Percentiles rank a stretch among this genome's conserved stretches.
Conservation (phyloP, 2,329 filamentous ascomycete genomes). For the Calcarisporium arbuscula region DNA sequence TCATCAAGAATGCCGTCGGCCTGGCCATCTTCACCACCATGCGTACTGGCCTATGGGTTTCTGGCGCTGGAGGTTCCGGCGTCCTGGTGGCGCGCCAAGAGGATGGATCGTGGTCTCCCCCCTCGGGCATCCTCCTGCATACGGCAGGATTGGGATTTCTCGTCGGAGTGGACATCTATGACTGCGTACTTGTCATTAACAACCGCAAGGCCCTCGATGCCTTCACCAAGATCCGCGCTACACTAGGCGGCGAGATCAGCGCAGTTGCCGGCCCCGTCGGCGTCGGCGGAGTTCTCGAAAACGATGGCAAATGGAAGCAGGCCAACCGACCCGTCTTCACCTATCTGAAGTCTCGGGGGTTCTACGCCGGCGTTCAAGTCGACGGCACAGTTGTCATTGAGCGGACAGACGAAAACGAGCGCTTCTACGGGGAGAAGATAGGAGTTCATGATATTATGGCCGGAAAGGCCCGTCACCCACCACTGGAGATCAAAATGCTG, state of each 20-base stretch:
- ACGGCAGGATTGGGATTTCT: conserved; percentile 74
- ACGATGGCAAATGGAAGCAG: conserved; percentile 34
- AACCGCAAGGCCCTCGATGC: conserved; percentile 66
- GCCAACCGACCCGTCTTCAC: conserved; percentile 47
- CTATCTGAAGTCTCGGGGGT: conserved; percentile 80
- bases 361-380: conserved; percentile 80
- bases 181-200: conserved; percentile 82
- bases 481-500: conserved; percentile 19
- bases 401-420: conserved; percentile 74
- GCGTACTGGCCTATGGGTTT: conserved; percentile 59
- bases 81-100: conserved; percentile 55
- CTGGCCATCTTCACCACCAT: conserved; percentile 67
- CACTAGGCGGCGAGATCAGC: conserved; percentile 70
- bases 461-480: conserved; percentile 30
- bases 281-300: conserved; percentile 67
- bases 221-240: conserved; percentile 68
- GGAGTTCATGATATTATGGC: conserved; percentile 38
- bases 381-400: conserved; percentile 83
- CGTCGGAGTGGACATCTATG: conserved; percentile 78
- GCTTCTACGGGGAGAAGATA: conserved; percentile 64
- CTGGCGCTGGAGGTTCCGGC: conserved; percentile 60
- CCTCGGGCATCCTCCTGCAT: conserved; percentile 74
- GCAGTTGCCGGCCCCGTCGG: conserved; percentile 64
- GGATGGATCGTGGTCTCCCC: conserved; percentile 69
- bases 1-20: conserved; percentile 59